Evolutionary conservation across 2,329 filamentous ascomycete genomes (phyloP), one percentile per base, ranked within the genome.

Genomic region (Colletotrichum kahawae): DNA sequence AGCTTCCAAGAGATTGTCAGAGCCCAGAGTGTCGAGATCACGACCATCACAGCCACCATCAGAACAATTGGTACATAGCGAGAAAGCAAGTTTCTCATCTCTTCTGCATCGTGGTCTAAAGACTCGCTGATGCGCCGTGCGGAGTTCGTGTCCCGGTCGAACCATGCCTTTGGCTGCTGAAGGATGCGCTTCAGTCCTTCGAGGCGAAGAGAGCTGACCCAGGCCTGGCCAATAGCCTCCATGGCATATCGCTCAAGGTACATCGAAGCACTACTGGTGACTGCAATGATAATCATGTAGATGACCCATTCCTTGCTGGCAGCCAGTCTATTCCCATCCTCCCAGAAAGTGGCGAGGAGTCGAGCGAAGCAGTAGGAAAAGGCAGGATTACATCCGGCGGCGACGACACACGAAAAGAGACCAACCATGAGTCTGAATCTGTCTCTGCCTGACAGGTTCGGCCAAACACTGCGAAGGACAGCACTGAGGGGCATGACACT

Each of bases 51-150:
- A 1, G 87, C 81, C 5, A 94, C 92, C 12, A 93, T 90, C 16
- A 96, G 87, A 1, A 93, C 83, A 68, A 94, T 91, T 2, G 94
- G 93, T 1, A 93, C 88, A 80, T 98, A 98, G 2, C 94, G 91
- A 3, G 94, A 94, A 0, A 98, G 88, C 0, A 98, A 86, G 78
- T 95, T 95, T 10, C 94, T 91, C 91, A 97, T 96, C 81, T 98
- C 95, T 81, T 98, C 95, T 0, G 93, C 94, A 79, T 95, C 94
- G 18, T 93, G 90, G 79, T 98, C 95, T 0, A 98, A 88, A 59
- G 90, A 93, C 75, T 95, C 92, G 1, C 89, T 92, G 56, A 98
- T 88, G 3, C 88, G 87, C 1, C 88, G 87, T 0, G 93, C 86
- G 0, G 89, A 91, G 82, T 97, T 94, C 38, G 88, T 87, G 3